Evolutionary conservation across 148 eudicot genomes (phyloP).

Genomic region (Amaranthus cruentus): DNA sequence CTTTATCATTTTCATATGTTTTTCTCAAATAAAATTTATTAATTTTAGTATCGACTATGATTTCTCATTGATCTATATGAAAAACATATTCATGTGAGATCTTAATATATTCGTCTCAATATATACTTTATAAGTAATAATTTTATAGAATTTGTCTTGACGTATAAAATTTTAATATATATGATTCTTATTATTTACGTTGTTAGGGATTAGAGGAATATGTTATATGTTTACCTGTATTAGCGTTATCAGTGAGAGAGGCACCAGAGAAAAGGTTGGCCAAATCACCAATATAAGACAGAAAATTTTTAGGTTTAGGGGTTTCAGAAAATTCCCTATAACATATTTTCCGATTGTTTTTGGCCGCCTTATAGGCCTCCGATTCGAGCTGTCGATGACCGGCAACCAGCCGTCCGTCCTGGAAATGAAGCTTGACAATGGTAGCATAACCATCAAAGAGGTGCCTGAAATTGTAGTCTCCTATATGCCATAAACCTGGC

Average conservation of each 20-base stretch:
- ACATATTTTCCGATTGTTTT: conserved; percentile 46
- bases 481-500: conserved; percentile 88
- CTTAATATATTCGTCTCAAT: too few relatives aligned
- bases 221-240: conserved; percentile 40
- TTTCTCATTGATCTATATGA: too few relatives aligned
- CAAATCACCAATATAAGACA: conserved; percentile 64
- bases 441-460: conserved; percentile 98
- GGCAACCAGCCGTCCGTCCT: conserved; percentile 48
- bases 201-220: too few relatives aligned
- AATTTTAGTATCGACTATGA: too few relatives aligned
- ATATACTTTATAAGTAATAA: too few relatives aligned
- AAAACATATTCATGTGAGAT: too few relatives aligned
- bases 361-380: conserved; percentile 80
- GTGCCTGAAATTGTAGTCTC: conserved; percentile 86
- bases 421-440: conserved; percentile 74
- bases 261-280: conserved; percentile 82
- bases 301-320: conserved; percentile 58
- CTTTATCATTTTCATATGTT: too few relatives aligned
- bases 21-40: too few relatives aligned
- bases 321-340: conserved; percentile 90
- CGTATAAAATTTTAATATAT: too few relatives aligned
- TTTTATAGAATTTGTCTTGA: too few relatives aligned
- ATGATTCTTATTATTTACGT: too few relatives aligned
- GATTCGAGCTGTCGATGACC: conserved; percentile 90
- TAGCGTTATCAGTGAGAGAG: conserved; percentile 86